A percentile compares a stretch with the other conserved stretches of the same genome.
These are phyloP conservation scores for Alternaria brassicae DNA, from an alignment of 2,329 filamentous ascomycete genomes.

Conservation along the genomic window DNA sequence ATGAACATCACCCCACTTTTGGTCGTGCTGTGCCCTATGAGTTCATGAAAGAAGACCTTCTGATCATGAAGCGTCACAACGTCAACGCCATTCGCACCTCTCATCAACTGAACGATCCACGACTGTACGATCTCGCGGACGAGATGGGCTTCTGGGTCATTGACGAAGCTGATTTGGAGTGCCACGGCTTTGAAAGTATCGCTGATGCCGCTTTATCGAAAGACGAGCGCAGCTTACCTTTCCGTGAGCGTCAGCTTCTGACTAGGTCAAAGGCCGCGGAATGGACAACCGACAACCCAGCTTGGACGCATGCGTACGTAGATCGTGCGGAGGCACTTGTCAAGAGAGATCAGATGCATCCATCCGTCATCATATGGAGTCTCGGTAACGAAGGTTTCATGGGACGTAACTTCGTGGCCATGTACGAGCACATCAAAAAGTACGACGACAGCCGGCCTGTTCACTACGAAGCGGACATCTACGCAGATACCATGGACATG, in stretches of 20 bases:
- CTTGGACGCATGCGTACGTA: slow-evolving; percentile 69
- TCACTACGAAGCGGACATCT: slow-evolving; percentile 71
- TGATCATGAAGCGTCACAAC: slow-evolving; percentile 74
- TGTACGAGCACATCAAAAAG: slow-evolving; percentile 68
- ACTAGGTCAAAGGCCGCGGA: slow-evolving; percentile 62
- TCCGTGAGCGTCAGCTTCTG: slow-evolving; percentile 66
- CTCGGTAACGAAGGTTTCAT: slow-evolving; percentile 78
- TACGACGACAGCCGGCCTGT: slow-evolving; percentile 66
- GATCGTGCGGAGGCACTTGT: slow-evolving; percentile 71
- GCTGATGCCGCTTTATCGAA: slow-evolving; percentile 36
- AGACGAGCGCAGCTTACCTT: slow-evolving; percentile 56
- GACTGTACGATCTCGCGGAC: slow-evolving; percentile 66
- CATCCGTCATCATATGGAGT: slow-evolving; percentile 76
- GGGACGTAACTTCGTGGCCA: slow-evolving; percentile 70
- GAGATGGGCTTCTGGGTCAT: slow-evolving; percentile 73
- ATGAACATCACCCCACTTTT: slow-evolving; percentile 71
- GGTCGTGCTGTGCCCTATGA: slow-evolving; percentile 70
- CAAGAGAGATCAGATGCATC: slow-evolving; percentile 73
- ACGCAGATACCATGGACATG: slow-evolving; percentile 69
- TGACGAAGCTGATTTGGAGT: slow-evolving; percentile 61
- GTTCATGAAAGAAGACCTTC: slow-evolving; percentile 67
- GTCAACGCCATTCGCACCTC: slow-evolving; percentile 74
- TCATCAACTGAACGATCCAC: slow-evolving; percentile 71
- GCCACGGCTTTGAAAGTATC: slow-evolving; percentile 54
- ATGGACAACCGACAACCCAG: slow-evolving; percentile 67